A percentile compares a stretch with the other conserved stretches of the same genome.
Evolutionary conservation across 305 asterid genomes (phyloP).

Genomic region (Solanum chacoense): DNA sequence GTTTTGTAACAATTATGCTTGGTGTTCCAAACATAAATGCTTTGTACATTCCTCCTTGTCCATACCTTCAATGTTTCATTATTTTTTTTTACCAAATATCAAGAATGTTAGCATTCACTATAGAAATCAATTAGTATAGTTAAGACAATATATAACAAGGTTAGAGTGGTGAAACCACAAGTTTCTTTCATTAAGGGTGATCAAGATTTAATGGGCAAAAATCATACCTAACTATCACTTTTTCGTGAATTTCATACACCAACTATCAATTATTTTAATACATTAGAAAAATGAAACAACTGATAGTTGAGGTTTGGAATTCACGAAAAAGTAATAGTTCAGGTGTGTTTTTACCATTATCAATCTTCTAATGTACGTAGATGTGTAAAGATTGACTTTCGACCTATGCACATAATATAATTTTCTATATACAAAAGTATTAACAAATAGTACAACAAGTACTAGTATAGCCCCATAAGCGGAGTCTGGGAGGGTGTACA

Average conservation of each 20-base stretch:
- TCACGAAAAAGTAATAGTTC: too few relatives aligned
- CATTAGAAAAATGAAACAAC: too few relatives aligned
- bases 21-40: slow-evolving; percentile 69
- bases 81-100: background rate
- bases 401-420: too few relatives aligned
- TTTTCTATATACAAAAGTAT: too few relatives aligned
- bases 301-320: too few relatives aligned
- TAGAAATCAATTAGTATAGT: background rate
- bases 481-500: too few relatives aligned
- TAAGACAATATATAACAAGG: background rate
- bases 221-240: background rate
- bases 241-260: background rate
- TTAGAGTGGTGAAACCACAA: background rate
- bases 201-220: background rate
- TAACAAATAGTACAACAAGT: too few relatives aligned
- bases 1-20: slow-evolving; percentile 50
- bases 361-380: too few relatives aligned
- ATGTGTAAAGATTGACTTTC: too few relatives aligned
- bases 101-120: background rate
- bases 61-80: slow-evolving; percentile 32
- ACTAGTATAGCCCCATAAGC: too few relatives aligned
- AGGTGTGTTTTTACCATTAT: too few relatives aligned
- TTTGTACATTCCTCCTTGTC: slow-evolving; percentile 55
- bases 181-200: background rate
- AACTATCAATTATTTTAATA: background rate